Evolutionary conservation across 441 rosid species (phyloP).

Genomic region (Aleurites moluccanus): DNA sequence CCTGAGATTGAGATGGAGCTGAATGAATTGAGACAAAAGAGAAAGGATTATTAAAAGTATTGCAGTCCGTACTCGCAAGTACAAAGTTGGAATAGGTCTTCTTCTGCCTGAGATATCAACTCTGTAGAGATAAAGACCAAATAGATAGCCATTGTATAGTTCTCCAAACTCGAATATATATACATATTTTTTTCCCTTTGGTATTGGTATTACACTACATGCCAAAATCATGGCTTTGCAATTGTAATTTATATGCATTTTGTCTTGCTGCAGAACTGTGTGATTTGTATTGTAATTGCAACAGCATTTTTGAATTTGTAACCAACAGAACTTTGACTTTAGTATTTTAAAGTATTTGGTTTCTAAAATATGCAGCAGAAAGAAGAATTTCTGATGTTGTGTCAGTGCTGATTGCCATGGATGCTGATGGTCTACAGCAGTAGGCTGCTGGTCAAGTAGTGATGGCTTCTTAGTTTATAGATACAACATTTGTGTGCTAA

Average conservation of each 20-base stretch:
- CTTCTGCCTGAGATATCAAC: conserved; percentile 9
- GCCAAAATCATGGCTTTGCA: conserved; percentile 14
- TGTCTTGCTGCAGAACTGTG: neutral
- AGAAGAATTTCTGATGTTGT: neutral
- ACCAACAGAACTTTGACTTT: neutral
- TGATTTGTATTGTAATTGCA: neutral
- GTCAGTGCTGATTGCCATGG: neutral
- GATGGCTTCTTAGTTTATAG: neutral
- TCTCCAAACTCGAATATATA: conserved; percentile 15
- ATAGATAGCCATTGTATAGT: conserved; percentile 31
- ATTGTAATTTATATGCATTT: conserved; percentile 17
- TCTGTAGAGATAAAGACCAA: conserved; percentile 27
- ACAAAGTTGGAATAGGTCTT: conserved; percentile 9
- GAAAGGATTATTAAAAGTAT: conserved; percentile 48
- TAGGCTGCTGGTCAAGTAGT: neutral
- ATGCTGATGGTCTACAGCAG: neutral
- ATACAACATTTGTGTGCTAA: neutral
- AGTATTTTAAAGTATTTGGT: too few species aligned
- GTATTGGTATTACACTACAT: neutral
- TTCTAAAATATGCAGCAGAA: neutral
- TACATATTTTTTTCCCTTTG: neutral
- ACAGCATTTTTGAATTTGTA: neutral
- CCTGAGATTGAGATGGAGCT: conserved; percentile 67
- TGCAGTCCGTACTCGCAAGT: conserved; percentile 4
- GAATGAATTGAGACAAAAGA: conserved; percentile 58